A percentile compares a stretch with the other conserved stretches of the same genome.
phyloP scores from a whole-genome alignment of 495 filamentous ascomycete genomes.

The Neohortaea acidophila region DNA sequence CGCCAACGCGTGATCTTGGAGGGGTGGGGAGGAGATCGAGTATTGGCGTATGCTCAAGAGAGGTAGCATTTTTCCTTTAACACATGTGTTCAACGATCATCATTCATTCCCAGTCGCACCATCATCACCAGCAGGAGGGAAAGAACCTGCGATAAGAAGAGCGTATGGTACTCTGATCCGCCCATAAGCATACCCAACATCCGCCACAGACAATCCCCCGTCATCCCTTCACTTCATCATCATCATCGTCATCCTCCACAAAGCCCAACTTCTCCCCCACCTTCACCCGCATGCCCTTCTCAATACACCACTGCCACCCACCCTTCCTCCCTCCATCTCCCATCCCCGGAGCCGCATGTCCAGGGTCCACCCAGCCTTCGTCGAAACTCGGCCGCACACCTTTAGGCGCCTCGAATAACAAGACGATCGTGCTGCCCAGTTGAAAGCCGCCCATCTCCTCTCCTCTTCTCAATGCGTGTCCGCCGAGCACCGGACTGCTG shows the following conservation, averaged over 20 bases:
- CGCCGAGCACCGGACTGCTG: conserved; percentile 61
- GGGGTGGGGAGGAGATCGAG: too few species aligned
- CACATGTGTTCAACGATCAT: too few species aligned
- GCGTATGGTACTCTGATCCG: too few species aligned
- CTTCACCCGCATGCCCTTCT: conserved; percentile 75
- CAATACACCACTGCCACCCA: conserved; percentile 69
- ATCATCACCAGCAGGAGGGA: too few species aligned
- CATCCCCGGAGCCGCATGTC: background rate
- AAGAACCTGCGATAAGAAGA: too few species aligned
- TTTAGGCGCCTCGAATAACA: conserved; percentile 90
- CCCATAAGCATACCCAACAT: too few species aligned
- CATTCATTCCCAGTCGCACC: too few species aligned
- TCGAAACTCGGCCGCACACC: conserved; percentile 47
- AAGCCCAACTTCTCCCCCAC: conserved; percentile 75
- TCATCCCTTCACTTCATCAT: too few species aligned
- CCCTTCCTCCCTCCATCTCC: conserved; percentile 37
- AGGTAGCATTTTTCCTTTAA: too few species aligned
- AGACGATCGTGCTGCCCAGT: conserved; percentile 84
- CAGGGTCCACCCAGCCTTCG: conserved; percentile 40
- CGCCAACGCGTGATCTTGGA: too few species aligned
- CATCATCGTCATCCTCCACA: conserved; percentile 28
- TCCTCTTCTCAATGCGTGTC: conserved; percentile 68
- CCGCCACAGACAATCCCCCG: too few species aligned
- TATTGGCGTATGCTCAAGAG: too few species aligned
- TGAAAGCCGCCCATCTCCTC: conserved; percentile 98